Base-by-base conservation (phyloP, 1,139 yeast genomes). In the Eremothecium sinecaudum region DNA sequence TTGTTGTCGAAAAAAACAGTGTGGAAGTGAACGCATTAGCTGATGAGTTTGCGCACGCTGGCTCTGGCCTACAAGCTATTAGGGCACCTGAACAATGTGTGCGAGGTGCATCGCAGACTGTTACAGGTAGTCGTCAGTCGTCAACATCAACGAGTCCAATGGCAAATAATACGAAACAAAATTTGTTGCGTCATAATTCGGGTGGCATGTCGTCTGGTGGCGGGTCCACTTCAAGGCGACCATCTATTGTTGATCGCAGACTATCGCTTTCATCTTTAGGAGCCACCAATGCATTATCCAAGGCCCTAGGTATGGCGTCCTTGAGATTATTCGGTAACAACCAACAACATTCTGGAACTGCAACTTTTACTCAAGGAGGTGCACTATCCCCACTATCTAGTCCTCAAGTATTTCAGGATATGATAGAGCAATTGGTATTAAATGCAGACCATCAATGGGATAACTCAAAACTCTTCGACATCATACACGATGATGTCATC, bases 11-110 rank as follows among this genome's bases (percentile, higher is more conserved):
- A 56, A 87, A 86, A 57, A 71, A 93, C 35, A 84, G 92, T 0
- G 96, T 90, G 4, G 97, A 90, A 56, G 94, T 90, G 8, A 90
- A 90, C 61, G 92, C 94, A 1, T 66, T 90, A 37, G 97, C 97
- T 7, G 97, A 90, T 58, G 94, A 86, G 53, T 64, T 87, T 36
- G 90, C 82, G 2, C 69, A 70, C 43, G 77, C 79, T 2, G 81
- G 82, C 1, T 62, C 72, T 35, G 75, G 76, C 1, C 73, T 69
- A 3, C 66, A 63, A 16, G 78, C 75, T 0, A 66, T 69, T 34
- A 50, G 51, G 5, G 33, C 44, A 10, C 48, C 51, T 27, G 34
- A 29, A 11, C 37, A 24, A 18, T 24, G 32, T 28, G 29, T 35
- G 13, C 37, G 24, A 30, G 14, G 22, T 14, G 4, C 14, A 20